Conservation (phyloP, 1,139 yeast genomes). For the Nakaseomyces sp. region DNA sequence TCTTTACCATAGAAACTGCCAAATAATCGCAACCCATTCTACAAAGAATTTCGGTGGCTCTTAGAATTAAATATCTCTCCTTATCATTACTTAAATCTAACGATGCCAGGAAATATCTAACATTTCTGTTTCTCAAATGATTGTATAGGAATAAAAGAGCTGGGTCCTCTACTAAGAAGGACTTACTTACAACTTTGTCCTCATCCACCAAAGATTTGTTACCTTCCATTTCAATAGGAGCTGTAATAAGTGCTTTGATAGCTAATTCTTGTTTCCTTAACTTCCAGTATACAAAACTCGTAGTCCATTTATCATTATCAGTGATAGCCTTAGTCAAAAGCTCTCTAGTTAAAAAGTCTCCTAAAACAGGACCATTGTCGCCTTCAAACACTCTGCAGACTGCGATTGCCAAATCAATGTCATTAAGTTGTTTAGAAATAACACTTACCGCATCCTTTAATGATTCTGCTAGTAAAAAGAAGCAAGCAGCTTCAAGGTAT, state of each 20-base stretch:
- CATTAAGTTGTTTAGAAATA: conserved; percentile 55
- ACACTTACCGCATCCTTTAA: conserved; percentile 72
- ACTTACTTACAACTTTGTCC: conserved; percentile 29
- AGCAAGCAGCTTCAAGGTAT: conserved; percentile 78
- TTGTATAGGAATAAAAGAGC: conserved; percentile 60
- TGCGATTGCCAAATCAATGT: conserved; percentile 65
- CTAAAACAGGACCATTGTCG: conserved; percentile 44
- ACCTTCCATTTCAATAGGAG: conserved; percentile 38
- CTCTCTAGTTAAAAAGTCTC: conserved; percentile 41
- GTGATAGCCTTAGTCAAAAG: conserved; percentile 50
- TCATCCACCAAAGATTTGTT: conserved; percentile 22
- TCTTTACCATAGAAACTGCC: conserved; percentile 50
- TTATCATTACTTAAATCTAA: conserved; percentile 37
- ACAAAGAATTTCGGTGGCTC: conserved; percentile 58
- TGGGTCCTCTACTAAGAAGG: conserved; percentile 72
- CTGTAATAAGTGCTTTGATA: conserved; percentile 55
- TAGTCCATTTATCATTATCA: conserved; percentile 71
- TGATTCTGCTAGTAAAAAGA: conserved; percentile 74
- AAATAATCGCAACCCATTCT: conserved; percentile 90
- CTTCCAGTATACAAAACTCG: conserved; percentile 78
- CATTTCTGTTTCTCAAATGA: conserved; percentile 45
- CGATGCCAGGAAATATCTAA: conserved; percentile 43
- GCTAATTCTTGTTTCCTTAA: conserved; percentile 44
- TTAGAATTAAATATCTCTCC: conserved; percentile 56
- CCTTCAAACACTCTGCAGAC: conserved; percentile 70